These are phyloP conservation scores for Parafenestella ontariensis DNA, from an alignment of 2,329 filamentous ascomycete species.

Conservation along the genomic window DNA sequence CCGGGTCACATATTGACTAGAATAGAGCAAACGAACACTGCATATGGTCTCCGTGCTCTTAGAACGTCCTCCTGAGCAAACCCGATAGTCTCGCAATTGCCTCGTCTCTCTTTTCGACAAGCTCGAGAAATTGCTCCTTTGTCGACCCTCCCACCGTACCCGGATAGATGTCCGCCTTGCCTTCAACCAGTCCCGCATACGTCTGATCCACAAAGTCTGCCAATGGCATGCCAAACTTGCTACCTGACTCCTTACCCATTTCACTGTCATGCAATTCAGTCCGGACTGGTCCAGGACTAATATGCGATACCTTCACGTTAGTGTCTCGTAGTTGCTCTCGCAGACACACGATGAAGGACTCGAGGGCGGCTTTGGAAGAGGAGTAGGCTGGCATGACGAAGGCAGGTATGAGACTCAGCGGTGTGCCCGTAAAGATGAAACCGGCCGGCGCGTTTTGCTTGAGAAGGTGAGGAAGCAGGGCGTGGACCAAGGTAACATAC, in stretches of 20 bases:
- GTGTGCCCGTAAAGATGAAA: constrained; percentile 49
- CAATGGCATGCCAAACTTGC: constrained; percentile 58
- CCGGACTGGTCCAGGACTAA: constrained; percentile 55
- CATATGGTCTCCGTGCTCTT: background rate
- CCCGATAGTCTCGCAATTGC: constrained; percentile 20
- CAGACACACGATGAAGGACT: constrained; percentile 56
- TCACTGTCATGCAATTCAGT: constrained; percentile 59
- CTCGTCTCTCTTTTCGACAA: constrained; percentile 39
- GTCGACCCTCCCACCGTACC: constrained; percentile 39
- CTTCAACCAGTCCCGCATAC: constrained; percentile 52
- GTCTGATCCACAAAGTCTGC: constrained; percentile 54
- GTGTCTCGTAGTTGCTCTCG: constrained; percentile 52
- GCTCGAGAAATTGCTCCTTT: constrained; percentile 39
- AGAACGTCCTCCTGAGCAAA: constrained; percentile 8
- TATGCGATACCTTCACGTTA: constrained; percentile 55
- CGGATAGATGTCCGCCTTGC: constrained; percentile 54
- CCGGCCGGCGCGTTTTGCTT: constrained; percentile 29
- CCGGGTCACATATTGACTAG: too few species aligned
- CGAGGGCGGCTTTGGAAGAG: constrained; percentile 62
- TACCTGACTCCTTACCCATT: constrained; percentile 53
- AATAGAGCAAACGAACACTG: background rate
- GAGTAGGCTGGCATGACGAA: constrained; percentile 60
- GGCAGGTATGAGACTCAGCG: constrained; percentile 58
- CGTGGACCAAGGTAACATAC: constrained; percentile 54
- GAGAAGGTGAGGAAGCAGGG: constrained; percentile 56